These are phyloP conservation scores for Globisporangium echinulatum DNA, from an alignment of 352 stramenopile species.

Conservation along the genomic window DNA sequence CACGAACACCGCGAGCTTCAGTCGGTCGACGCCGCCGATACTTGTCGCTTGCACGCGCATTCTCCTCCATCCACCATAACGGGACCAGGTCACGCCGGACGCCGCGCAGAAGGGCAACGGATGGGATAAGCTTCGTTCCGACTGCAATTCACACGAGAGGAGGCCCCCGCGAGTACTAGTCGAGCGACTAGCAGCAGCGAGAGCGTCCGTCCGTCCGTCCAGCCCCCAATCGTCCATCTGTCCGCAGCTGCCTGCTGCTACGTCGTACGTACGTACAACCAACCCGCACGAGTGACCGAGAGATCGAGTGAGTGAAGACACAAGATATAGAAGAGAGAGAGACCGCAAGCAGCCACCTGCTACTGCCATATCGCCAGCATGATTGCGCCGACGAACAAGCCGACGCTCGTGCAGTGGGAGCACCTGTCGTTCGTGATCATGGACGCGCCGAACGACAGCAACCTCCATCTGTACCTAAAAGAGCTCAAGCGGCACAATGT, in stretches of 20 bases:
- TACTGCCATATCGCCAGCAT: constrained; percentile 22
- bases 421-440: constrained; percentile 97
- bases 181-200: constrained; percentile 4
- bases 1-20: no score
- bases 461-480: constrained; percentile 96
- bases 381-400: constrained; percentile 84
- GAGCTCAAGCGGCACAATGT: constrained; percentile 96
- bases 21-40: no score
- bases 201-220: neutral
- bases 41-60: neutral
- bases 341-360: no score
- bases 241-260: neutral
- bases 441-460: constrained; percentile 94
- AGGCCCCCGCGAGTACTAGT: constrained; percentile 4
- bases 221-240: neutral
- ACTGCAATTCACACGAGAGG: constrained; percentile 20
- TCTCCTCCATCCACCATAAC: constrained; percentile 14
- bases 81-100: constrained; percentile 16
- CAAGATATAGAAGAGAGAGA: no score
- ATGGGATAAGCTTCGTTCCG: constrained; percentile 35
- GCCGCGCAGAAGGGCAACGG: constrained; percentile 18
- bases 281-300: neutral
- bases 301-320: neutral
- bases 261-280: neutral
- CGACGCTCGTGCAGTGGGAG: constrained; percentile 82